Conservation (phyloP, 2,329 filamentous ascomycete genomes). For the Penicillium sp. region DNA sequence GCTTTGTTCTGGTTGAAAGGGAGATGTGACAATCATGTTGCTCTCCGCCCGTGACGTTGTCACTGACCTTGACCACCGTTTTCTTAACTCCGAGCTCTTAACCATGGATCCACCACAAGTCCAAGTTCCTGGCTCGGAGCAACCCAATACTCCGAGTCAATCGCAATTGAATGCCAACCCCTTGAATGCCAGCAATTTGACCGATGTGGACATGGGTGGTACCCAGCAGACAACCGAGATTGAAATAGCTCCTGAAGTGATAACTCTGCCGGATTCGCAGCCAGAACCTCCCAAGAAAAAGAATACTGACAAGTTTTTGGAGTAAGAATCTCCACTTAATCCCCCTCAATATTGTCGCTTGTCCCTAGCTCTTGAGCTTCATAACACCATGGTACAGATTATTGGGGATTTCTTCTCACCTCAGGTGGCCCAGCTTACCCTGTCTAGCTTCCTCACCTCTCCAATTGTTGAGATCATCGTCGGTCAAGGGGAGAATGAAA, state of each 20-base stretch:
- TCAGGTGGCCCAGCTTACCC: conserved; percentile 3
- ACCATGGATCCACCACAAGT: conserved; percentile 3
- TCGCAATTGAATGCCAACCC: background rate
- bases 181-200: conserved; percentile 13
- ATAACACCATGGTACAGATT: background rate
- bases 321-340: conserved; percentile 23
- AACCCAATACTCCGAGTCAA: background rate
- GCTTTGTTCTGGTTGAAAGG: no score
- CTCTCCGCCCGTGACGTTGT: no score
- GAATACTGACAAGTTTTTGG: conserved; percentile 28
- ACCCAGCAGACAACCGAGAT: conserved; percentile 15
- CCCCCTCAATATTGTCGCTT: background rate
- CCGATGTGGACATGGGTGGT: conserved; percentile 30
- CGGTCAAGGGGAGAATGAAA: conserved; percentile 60
- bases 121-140: conserved; percentile 3
- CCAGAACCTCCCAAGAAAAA: conserved; percentile 17
- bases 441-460: conserved; percentile 60
- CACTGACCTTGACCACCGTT: no score
- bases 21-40: no score
- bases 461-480: conserved; percentile 70
- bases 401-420: background rate
- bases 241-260: conserved; percentile 18
- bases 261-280: conserved; percentile 21
- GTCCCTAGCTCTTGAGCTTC: background rate
- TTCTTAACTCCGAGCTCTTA: no score